These are phyloP conservation scores for Wickerhamiella azyma DNA, from an alignment of 805 yeast species.

Conservation along the genomic window DNA sequence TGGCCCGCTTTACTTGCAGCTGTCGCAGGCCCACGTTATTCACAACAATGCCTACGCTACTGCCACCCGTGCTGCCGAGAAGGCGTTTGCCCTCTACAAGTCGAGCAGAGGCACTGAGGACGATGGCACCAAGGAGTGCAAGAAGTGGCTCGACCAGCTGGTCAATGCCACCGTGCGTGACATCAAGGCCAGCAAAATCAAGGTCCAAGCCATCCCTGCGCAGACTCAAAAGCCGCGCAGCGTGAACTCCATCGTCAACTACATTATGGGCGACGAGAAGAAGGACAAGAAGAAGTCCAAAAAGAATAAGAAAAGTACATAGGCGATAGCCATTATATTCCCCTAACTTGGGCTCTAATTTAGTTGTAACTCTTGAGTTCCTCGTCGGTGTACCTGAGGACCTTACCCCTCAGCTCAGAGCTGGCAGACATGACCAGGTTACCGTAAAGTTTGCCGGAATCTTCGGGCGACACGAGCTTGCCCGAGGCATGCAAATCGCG, in stretches of 20 bases:
- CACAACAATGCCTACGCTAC: constrained; percentile 42
- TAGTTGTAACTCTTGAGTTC: constrained; percentile 8
- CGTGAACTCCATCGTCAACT: constrained; percentile 53
- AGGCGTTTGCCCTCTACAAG: constrained; percentile 45
- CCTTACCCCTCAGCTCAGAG: constrained; percentile 47
- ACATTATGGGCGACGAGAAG: constrained; percentile 27
- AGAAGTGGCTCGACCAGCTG: constrained; percentile 49
- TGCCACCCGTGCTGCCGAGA: constrained; percentile 36
- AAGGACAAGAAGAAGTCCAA: constrained; percentile 28
- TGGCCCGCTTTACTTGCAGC: constrained; percentile 55
- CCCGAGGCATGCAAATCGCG: constrained; percentile 43
- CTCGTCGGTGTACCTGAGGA: constrained; percentile 37
- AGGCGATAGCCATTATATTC: background rate
- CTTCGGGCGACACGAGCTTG: constrained; percentile 49
- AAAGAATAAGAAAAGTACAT: constrained; percentile 8
- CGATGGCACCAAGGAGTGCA: constrained; percentile 50
- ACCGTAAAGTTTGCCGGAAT: constrained; percentile 61
- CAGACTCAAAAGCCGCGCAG: constrained; percentile 47
- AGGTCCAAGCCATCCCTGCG: constrained; percentile 1
- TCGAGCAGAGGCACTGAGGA: constrained; percentile 54
- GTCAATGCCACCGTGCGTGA: constrained; percentile 33
- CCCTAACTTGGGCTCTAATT: background rate
- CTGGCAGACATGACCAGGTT: constrained; percentile 55
- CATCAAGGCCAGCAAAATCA: constrained; percentile 8
- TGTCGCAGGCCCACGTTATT: constrained; percentile 46